A percentile compares a stretch with the other conserved stretches of the same genome.
phyloP scores from a whole-genome alignment of 2,329 filamentous ascomycete species.

The Trichoderma lentiforme region DNA sequence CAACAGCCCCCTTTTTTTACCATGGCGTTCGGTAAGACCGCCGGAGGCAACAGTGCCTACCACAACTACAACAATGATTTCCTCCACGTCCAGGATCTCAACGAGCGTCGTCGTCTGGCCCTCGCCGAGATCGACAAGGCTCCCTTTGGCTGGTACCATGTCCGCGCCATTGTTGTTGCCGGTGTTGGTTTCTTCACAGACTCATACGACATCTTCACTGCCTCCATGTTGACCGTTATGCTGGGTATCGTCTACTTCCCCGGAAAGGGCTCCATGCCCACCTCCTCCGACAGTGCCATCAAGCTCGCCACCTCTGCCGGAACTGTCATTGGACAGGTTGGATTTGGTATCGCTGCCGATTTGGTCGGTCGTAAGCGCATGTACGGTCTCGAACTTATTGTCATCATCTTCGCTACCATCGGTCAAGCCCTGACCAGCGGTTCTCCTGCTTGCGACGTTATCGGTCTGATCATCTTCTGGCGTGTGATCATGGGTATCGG shows the following conservation, averaged over 20 bases:
- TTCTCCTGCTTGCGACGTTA: conserved; percentile 60
- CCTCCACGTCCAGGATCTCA: conserved; percentile 61
- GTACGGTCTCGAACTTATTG: conserved; percentile 73
- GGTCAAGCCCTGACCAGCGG: conserved; percentile 65
- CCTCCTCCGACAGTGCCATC: conserved; percentile 71
- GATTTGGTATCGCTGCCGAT: conserved; percentile 77
- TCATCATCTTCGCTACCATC: conserved; percentile 76
- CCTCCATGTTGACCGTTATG: conserved; percentile 70
- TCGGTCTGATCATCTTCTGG: conserved; percentile 75
- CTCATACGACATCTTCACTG: conserved; percentile 79
- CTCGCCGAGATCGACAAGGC: conserved; percentile 80
- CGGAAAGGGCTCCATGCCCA: conserved; percentile 56
- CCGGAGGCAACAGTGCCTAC: conserved; percentile 67
- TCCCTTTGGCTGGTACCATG: conserved; percentile 80
- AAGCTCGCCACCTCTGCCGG: conserved; percentile 82
- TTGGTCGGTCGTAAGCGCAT: conserved; percentile 68
- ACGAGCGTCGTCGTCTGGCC: conserved; percentile 74
- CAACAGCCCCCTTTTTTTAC: not conserved
- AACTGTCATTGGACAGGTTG: conserved; percentile 77
- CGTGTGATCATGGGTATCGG: conserved; percentile 64
- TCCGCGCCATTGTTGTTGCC: conserved; percentile 71
- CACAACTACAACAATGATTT: conserved; percentile 78
- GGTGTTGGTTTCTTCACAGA: conserved; percentile 89
- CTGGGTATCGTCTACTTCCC: conserved; percentile 74
- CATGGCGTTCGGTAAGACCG: conserved; percentile 42